Conservation (phyloP, 352 stramenopile species). For the Thalassiosira sp. region DNA sequence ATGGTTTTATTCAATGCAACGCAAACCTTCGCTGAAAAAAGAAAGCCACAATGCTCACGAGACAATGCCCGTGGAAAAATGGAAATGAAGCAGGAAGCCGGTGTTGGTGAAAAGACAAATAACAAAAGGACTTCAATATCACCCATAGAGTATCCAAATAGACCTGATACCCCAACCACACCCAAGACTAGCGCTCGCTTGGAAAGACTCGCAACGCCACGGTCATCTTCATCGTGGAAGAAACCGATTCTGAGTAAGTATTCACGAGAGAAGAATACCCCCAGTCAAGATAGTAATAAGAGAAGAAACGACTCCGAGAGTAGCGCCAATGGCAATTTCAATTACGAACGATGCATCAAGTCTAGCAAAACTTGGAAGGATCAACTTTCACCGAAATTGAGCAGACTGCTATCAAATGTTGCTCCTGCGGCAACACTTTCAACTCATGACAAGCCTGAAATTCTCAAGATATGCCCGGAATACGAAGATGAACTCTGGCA, state of each 20-base stretch:
- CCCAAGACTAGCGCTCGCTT: conserved; percentile 1
- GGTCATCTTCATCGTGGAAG: conserved; percentile 12
- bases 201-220: conserved; percentile 12
- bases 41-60: no score
- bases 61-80: no score
- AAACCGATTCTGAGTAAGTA: background rate
- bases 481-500: no score
- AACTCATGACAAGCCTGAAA: background rate
- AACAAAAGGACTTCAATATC: no score
- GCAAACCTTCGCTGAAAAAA: no score
- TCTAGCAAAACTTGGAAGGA: conserved; percentile 12
- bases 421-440: background rate
- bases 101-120: no score
- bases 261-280: background rate
- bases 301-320: background rate
- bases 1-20: no score
- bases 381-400: conserved; percentile 8
- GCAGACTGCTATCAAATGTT: conserved; percentile 7
- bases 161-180: no score
- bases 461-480: background rate
- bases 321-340: no score
- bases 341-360: background rate
- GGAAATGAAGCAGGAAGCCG: no score
- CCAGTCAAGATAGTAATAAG: background rate
- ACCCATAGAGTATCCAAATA: no score